Evolutionary conservation across 495 filamentous ascomycete genomes (phyloP), one percentile per base, ranked within the genome.

Genomic region (Penicillium paradoxum): DNA sequence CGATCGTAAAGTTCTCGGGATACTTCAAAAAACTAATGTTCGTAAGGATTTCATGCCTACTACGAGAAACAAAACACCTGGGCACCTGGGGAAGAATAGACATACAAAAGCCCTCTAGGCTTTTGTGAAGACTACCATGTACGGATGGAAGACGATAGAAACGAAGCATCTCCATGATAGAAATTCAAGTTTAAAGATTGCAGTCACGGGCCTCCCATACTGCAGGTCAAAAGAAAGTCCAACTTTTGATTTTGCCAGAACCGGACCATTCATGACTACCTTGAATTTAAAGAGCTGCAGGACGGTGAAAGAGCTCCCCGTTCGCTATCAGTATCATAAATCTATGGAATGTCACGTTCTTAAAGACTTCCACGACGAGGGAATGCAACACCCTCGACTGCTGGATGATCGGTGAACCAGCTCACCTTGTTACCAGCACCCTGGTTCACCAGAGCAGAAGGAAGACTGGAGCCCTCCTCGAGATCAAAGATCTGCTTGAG

Each of bases 401-500:
- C 93, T 0, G 84, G 76, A 49, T 79, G 73, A 64, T 97, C 95
- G 7, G 89, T 88, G 69, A 98, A 98, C 93, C 93, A 98, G 69
- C 83, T 91, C 55, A 91, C 90, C 66, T 89, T 86, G 34, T 95
- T 89, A 34, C 86, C 87, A 10, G 79, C 87, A 22, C 80, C 82
- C 58, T 83, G 79, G 67, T 98, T 98, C 48, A 98, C 87, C 45
- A 97, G 73, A 1, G 88, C 83, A 58, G 89, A 93, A 0, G 93
- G 93, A 25, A 97, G 75, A 34, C 76, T 80, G 39, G 77, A 73
- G 0, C 90, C 90, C 51, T 88, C 85, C 54, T 88, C 87, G 0
- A 74, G 75, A 53, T 89, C 86, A 66, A 98, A 95, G 57, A 97
- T 97, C 66, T 87, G 75, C 78, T 88, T 91, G 77, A 98, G 71